Evolutionary conservation across 1,139 yeast genomes (phyloP).

Genomic region (Suhomyces wounanorum): DNA sequence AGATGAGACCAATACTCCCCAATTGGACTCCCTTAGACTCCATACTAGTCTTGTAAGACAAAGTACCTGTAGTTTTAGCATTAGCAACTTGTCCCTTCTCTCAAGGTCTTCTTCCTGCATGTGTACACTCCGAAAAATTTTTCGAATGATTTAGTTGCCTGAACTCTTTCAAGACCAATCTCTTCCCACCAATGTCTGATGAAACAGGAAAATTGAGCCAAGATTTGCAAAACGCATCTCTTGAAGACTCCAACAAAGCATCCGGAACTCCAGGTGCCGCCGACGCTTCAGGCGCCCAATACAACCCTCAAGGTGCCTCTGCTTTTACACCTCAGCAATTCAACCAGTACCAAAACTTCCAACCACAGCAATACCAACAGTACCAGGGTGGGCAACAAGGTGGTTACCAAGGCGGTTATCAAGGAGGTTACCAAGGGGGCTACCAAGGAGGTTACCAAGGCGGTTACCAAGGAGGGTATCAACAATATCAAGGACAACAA

Average conservation of each 20-base stretch:
- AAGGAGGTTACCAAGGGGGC: conserved; percentile 4
- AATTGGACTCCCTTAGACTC: background rate
- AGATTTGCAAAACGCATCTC: conserved; percentile 53
- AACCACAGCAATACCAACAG: conserved; percentile 7
- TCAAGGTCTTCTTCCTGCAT: conserved; percentile 3
- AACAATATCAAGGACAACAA: conserved; percentile 16
- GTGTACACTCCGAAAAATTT: conserved; percentile 7
- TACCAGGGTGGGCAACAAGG: background rate
- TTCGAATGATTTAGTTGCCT: background rate
- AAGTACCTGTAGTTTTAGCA: background rate
- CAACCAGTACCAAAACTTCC: conserved; percentile 24
- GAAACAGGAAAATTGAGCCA: conserved; percentile 50
- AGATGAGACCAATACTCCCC: background rate
- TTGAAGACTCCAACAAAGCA: conserved; percentile 28
- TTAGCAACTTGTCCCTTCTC: background rate
- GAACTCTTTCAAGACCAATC: background rate
- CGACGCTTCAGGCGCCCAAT: conserved; percentile 30
- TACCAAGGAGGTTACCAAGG: conserved; percentile 8
- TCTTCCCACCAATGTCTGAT: conserved; percentile 43
- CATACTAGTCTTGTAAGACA: too few species aligned
- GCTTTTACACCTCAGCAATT: conserved; percentile 43
- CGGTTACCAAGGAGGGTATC: conserved; percentile 9
- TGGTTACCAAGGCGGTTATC: conserved; percentile 2
- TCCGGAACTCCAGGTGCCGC: conserved; percentile 32
- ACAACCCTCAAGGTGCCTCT: conserved; percentile 27